A percentile compares a stretch with the other conserved stretches of the same genome.
phyloP scores from a whole-genome alignment of 306 rosid genomes.

The Prunus mira region DNA sequence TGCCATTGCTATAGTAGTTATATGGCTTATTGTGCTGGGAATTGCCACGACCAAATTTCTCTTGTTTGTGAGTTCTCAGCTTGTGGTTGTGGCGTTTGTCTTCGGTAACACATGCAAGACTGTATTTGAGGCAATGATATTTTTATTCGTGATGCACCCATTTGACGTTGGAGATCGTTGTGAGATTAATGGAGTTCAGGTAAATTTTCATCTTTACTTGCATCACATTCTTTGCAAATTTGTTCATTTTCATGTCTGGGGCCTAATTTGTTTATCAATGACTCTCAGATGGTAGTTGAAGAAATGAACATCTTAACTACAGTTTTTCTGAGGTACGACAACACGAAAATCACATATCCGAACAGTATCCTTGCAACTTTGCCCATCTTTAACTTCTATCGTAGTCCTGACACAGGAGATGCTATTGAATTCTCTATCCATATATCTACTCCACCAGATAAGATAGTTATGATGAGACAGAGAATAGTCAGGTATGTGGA shows the following conservation, averaged over 20 bases:
- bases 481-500: constrained; percentile 56
- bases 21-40: constrained; percentile 74
- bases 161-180: constrained; percentile 96
- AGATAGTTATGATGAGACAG: constrained; percentile 52
- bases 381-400: constrained; percentile 69
- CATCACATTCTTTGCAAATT: neutral
- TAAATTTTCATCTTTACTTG: constrained; percentile 21
- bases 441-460: constrained; percentile 72
- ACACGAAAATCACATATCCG: constrained; percentile 54
- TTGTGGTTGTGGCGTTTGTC: constrained; percentile 77
- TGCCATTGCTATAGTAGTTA: constrained; percentile 43
- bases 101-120: constrained; percentile 97
- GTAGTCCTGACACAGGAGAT: constrained; percentile 95
- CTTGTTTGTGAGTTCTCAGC: constrained; percentile 71
- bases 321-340: constrained; percentile 73
- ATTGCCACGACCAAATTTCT: constrained; percentile 71
- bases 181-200: constrained; percentile 83
- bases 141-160: constrained; percentile 90
- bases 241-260: neutral
- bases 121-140: constrained; percentile 73
- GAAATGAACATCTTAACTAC: constrained; percentile 98
- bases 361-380: constrained; percentile 72
- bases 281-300: constrained; percentile 88
- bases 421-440: constrained; percentile 70
- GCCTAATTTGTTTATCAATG: constrained; percentile 22